Percentiles rank a stretch among this genome's conserved stretches.
Evolutionary conservation across 1,284 basidiomycete genomes (phyloP).

Genomic region (Tremellales sp.): DNA sequence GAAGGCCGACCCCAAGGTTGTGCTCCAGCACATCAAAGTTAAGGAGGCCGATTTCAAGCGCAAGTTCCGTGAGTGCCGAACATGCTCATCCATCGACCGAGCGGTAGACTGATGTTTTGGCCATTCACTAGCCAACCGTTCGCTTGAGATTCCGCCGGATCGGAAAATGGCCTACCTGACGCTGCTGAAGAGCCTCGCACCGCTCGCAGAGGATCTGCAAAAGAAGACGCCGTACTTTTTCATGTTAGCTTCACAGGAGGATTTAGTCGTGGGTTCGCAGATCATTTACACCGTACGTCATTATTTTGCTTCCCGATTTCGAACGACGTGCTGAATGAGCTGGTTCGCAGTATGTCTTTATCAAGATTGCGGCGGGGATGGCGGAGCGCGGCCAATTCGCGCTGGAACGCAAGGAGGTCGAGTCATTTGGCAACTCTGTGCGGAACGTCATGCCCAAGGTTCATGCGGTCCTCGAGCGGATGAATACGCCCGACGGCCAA

Average conservation of each 20-base stretch:
- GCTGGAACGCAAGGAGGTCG: not conserved
- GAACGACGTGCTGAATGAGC: not conserved
- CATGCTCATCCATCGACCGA: too few relatives aligned
- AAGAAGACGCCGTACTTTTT: conserved; percentile 1
- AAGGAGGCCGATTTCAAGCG: not conserved
- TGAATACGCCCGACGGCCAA: not conserved
- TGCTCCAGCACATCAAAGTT: not conserved
- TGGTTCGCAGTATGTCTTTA: not conserved
- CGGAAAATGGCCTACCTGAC: too few relatives aligned
- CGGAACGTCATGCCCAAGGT: not conserved
- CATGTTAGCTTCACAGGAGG: not conserved
- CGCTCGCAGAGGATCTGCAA: not conserved
- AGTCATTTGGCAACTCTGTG: not conserved
- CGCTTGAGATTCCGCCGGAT: too few relatives aligned
- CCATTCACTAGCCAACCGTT: too few relatives aligned
- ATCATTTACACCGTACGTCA: not conserved
- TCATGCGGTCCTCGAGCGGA: not conserved
- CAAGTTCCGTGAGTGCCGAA: not conserved
- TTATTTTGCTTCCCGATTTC: not conserved
- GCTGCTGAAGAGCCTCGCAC: not conserved
- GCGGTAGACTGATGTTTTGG: too few relatives aligned
- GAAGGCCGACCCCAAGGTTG: not conserved
- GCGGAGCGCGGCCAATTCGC: not conserved
- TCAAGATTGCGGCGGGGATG: not conserved
- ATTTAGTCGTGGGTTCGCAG: not conserved